Evolutionary conservation across 208 protist species (phyloP).

Genomic region (Eutreptiella sp.): DNA sequence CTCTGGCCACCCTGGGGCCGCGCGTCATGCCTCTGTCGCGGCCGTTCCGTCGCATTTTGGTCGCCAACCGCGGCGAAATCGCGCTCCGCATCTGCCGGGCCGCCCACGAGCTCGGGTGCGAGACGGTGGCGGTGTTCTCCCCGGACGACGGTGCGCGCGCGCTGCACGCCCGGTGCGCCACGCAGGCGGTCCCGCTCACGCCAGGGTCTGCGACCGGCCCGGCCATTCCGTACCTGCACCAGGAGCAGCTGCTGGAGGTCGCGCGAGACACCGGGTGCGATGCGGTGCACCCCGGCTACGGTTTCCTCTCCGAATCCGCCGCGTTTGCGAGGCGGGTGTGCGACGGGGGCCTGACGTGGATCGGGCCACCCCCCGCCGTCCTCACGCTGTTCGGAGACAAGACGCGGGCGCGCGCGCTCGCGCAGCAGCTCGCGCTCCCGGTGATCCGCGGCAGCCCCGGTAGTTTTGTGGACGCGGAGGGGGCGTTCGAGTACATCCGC

Average conservation of each 20-base stretch:
- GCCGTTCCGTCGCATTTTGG: too few species aligned
- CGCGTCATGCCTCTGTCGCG: too few species aligned
- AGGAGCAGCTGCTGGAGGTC: conserved; percentile 57
- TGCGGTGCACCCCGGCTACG: conserved; percentile 66
- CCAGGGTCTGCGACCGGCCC: conserved; percentile 14
- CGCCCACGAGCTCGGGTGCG: conserved; percentile 59
- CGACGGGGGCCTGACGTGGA: conserved; percentile 56
- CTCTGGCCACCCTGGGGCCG: too few species aligned
- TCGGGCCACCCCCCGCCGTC: conserved; percentile 47
- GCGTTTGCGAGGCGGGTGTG: conserved; percentile 47
- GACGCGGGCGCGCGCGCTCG: conserved; percentile 64
- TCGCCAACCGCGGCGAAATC: conserved; percentile 73
- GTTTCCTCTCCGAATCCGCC: conserved; percentile 65
- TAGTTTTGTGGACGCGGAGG: conserved; percentile 43
- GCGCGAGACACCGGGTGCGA: conserved; percentile 48
- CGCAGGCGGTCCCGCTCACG: conserved; percentile 30
- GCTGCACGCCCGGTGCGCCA: conserved; percentile 36
- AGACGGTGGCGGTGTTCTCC: conserved; percentile 61
- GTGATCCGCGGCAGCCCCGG: conserved; percentile 44
- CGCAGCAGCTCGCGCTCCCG: conserved; percentile 47
- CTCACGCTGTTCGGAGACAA: conserved; percentile 72
- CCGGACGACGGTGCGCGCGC: conserved; percentile 44
- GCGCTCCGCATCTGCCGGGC: conserved; percentile 66
- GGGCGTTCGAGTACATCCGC: conserved; percentile 35
- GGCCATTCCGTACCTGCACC: conserved; percentile 53